Conservation (phyloP, 2,329 filamentous ascomycete species). For the Aspergillus neoniger region DNA sequence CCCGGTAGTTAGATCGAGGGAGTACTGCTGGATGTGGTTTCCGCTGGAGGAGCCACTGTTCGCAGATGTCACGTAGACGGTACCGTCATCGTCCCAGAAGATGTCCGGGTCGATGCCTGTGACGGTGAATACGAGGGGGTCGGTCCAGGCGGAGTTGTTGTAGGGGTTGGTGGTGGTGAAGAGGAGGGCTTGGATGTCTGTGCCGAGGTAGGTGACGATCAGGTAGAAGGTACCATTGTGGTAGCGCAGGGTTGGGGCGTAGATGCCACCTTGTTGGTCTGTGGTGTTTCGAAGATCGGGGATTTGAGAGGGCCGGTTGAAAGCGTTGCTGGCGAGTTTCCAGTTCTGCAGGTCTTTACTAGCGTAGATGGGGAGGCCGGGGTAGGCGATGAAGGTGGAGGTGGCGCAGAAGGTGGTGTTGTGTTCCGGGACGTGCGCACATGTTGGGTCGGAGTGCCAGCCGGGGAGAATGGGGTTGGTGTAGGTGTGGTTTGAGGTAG, state of each 20-base stretch:
- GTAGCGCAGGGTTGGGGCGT: conserved; percentile 44
- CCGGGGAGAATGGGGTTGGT: conserved; percentile 51
- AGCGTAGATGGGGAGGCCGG: conserved; percentile 49
- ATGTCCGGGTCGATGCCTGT: conserved; percentile 23
- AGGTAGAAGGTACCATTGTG: conserved; percentile 45
- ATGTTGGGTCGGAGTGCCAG: conserved; percentile 51
- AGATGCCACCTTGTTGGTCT: conserved; percentile 39
- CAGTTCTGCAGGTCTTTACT: conserved; percentile 42
- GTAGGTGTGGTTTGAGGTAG: conserved; percentile 5
- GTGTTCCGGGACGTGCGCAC: conserved; percentile 41
- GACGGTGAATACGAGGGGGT: conserved; percentile 14
- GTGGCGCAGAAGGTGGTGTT: conserved; percentile 50
- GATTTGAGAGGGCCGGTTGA: conserved; percentile 37
- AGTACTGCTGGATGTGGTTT: conserved; percentile 14
- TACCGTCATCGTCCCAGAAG: conserved; percentile 26
- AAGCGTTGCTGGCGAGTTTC: conserved; percentile 22
- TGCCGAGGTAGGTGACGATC: conserved; percentile 31
- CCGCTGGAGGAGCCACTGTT: not conserved
- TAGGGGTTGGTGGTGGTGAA: conserved; percentile 21
- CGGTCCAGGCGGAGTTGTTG: conserved; percentile 17
- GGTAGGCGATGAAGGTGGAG: conserved; percentile 49
- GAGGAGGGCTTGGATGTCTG: conserved; percentile 18
- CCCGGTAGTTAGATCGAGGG: conserved; percentile 33
- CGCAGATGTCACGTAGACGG: conserved; percentile 16
- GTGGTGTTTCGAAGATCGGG: conserved; percentile 32